Base-by-base conservation (phyloP, 140 eudicot genomes). In the Bidens hawaiensis region DNA sequence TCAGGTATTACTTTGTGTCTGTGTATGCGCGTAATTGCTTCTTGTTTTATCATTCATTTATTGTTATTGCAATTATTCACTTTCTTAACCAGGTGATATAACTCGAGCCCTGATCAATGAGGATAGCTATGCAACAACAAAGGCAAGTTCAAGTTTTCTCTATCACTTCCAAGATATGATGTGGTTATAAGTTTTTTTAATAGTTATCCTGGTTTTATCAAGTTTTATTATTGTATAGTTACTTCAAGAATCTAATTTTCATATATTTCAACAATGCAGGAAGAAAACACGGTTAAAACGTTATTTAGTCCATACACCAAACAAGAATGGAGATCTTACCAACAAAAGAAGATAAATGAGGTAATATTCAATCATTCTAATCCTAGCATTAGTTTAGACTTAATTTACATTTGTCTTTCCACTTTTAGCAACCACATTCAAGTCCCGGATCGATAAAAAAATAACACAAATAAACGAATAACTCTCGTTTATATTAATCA, bases 241-340 rank as follows among this genome's bases (percentile, higher is more conserved):
- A 43, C 15, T 19, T 38, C 55, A 18, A 12, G 12, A 4, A 10
- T 21, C 30, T 21, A 22, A 19, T 49, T 21, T 10, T 21, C 12
- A 36, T 42, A n/a, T 62, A 1, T 10, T 13, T 33, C 43, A 50
- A 21, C 34, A 43, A 67, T 53, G 74, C 78, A 81, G 42, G 71
- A 72, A 56, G 86, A 76, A 64, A 74, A 25, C 52, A 57, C 75
- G n/a, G n/a, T n/a, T n/a, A n/a, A n/a, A n/a, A n/a, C n/a, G 4
- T 56, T 84, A 2, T 51, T 78, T 27, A 68, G 65, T 61, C 88
- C 85, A 40, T 81, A 70, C 59, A 77, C 88, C 5, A 69, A 65
- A 69, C 74, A 81, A 55, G 65, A 84, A 81, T 81, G 93, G 93
- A 73, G 85, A 55, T 78, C 77, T 23, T 76, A 78, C 49, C 93